Base-by-base conservation (phyloP, 2,329 filamentous ascomycete genomes). In the Fusarium caatingaense region DNA sequence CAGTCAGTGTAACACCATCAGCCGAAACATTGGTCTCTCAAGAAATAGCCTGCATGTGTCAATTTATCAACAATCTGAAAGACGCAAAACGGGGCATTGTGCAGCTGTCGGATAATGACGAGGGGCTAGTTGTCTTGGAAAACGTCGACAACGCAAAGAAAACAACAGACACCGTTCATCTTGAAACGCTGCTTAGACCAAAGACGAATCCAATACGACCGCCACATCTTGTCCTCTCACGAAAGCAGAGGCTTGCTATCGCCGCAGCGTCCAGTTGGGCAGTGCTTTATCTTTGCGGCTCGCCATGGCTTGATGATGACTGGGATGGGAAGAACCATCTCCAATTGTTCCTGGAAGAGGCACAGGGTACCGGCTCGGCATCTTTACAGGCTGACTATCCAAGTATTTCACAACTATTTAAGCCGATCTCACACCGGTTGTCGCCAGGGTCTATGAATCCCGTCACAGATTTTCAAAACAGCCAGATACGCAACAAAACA, bases 1-100 rank as follows among this genome's bases (percentile, higher is more conserved):
- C 21, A 21, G 42, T 23, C 2, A 45, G 0, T 1, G 13, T 0
- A 0, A 8, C n/a, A 0, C 18, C 20, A 0, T 45, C 42, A 0
- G 42, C 23, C 3, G 15, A 21, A 16, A 21, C 21, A 6, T 18
- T 23, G 0, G 23, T 23, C 2, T 18, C n/a, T 16, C 6, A 45
- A 0, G 42, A 45, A 25, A 21, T 45, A 10, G 2, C 42, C 4
- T 21, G 42, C 42, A 45, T 45, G 42, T 45, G 42, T 2, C 42
- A 21, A 4, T 45, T 45, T 7, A 45, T 45, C 21, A 45, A 21
- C 8, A 45, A 45, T 5, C 8, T 45, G 0, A 18, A 21, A 23
- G 20, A 25, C 20, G 42, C 6, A 1, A 45, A 25, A 4, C 42
- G 23, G 4, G 42, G 42, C 13, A 1, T 45, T 1, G 12, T 45